Evolutionary conservation across 768 basidiomycete genomes (phyloP), one percentile per base, ranked within the genome.

Genomic region (Mycena rosella): DNA sequence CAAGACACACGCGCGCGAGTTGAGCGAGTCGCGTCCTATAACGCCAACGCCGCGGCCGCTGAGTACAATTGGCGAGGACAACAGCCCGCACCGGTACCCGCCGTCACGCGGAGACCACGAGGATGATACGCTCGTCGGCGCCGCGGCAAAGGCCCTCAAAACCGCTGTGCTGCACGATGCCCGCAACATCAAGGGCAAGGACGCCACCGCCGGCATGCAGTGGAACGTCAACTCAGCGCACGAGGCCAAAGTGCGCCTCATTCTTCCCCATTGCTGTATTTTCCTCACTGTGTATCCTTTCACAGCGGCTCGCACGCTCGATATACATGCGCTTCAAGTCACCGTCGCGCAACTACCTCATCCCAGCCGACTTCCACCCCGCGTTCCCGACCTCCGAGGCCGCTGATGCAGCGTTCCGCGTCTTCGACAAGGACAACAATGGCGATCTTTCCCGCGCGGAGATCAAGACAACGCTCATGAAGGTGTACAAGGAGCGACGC

Each of bases 371-470:
- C 76, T 91, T 95, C 73, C 83, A 85, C 63, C 88, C 90, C 9
- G 92, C 89, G 14, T 95, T 91, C 73, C 72, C 83, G 20, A 85
- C 85, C n/a, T 76, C 80, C 14, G 84, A 80, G 48, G 84, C 84
- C 24, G 90, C 92, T 17, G 82, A 87, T 65, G 83, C 82, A 14
- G 93, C 92, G 2, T 95, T 95, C 83, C 85, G 85, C 54, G 85
- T 93, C 44, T 91, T 94, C 72, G 92, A 94, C 78, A 85, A 83
- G 71, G 93, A 95, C 75, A 84, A 86, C 74, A 92, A 94, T 68
- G 91, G 91, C 10, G 93, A 95, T 74, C 83, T 94, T 61, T 89
- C 90, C 17, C 87, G 89, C 40, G 82, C 86, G n/a, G 93, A 95
- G 77, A 85, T 95, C 74, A 94, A 93, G 79, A 81, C 86, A 29